phyloP scores from a whole-genome alignment of 805 yeast species.

The Yamadazyma paraphyllophila region DNA sequence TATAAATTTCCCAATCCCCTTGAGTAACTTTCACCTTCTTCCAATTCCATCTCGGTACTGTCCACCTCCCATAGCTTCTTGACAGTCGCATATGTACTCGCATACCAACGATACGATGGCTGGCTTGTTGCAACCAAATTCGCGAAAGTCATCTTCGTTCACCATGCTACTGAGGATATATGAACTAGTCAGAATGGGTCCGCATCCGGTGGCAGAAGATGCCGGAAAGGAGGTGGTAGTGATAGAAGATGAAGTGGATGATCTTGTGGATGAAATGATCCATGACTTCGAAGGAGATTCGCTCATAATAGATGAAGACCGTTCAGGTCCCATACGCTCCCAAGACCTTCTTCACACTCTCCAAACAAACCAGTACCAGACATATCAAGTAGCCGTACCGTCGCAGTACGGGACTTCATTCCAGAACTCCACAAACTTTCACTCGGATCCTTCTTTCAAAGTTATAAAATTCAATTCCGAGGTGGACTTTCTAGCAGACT shows the following conservation, averaged over 20 bases:
- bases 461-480: slow-evolving; percentile 10
- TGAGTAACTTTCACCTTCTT: too few relatives aligned
- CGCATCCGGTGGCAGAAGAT: neutral
- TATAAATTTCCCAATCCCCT: too few relatives aligned
- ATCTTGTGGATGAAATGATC: slow-evolving; percentile 1
- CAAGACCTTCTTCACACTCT: neutral
- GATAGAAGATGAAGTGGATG: neutral
- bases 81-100: too few relatives aligned
- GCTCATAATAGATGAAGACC: slow-evolving; percentile 9
- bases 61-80: too few relatives aligned
- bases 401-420: slow-evolving; percentile 17
- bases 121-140: neutral
- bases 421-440: slow-evolving; percentile 11
- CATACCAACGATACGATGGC: neutral
- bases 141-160: slow-evolving; percentile 2
- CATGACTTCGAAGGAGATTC: slow-evolving; percentile 11
- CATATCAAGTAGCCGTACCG: too few relatives aligned
- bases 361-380: too few relatives aligned
- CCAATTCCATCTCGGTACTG: too few relatives aligned
- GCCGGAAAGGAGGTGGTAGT: neutral
- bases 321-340: slow-evolving; percentile 7
- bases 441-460: slow-evolving; percentile 8
- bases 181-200: neutral
- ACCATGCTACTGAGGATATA: slow-evolving; percentile 4
- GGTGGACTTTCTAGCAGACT: slow-evolving; percentile 5